Evolutionary conservation across 495 filamentous ascomycete genomes (phyloP).

Genomic region (Talaromyces ruber): DNA sequence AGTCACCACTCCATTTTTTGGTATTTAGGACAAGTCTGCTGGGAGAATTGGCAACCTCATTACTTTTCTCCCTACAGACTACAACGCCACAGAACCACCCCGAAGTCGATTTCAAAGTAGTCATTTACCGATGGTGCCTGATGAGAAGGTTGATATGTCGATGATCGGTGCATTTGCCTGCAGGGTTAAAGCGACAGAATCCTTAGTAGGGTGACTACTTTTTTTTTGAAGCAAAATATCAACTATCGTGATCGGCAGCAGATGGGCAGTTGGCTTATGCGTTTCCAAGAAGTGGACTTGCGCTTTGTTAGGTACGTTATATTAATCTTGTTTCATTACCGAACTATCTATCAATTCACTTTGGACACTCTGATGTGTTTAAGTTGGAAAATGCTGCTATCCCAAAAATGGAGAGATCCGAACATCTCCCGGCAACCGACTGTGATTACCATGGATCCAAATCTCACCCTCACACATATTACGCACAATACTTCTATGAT

Average conservation of each 20-base stretch:
- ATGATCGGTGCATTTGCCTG: constrained; percentile 34
- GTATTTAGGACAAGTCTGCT: constrained; percentile 27
- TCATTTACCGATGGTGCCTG: neutral
- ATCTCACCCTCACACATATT: constrained; percentile 13
- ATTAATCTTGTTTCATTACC: neutral
- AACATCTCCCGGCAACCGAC: constrained; percentile 21
- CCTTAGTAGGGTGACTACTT: constrained; percentile 27
- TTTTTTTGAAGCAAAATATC: constrained; percentile 27
- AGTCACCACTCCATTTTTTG: constrained; percentile 25
- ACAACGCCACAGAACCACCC: constrained; percentile 8
- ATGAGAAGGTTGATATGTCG: constrained; percentile 17
- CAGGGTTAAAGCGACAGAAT: constrained; percentile 29
- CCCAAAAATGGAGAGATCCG: constrained; percentile 25
- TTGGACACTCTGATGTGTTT: neutral
- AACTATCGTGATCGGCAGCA: constrained; percentile 19
- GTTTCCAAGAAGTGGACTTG: constrained; percentile 31
- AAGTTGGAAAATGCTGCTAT: constrained; percentile 31
- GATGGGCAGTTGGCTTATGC: constrained; percentile 24
- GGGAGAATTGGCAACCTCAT: constrained; percentile 5
- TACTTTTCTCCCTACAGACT: constrained; percentile 10
- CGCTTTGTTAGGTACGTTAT: constrained; percentile 17
- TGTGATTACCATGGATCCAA: constrained; percentile 13
- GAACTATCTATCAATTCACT: neutral
- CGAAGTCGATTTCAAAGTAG: neutral
- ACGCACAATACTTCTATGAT: constrained; percentile 13